Evolutionary conservation across 495 filamentous ascomycete genomes (phyloP).

Genomic region (Talaromyces ruber): DNA sequence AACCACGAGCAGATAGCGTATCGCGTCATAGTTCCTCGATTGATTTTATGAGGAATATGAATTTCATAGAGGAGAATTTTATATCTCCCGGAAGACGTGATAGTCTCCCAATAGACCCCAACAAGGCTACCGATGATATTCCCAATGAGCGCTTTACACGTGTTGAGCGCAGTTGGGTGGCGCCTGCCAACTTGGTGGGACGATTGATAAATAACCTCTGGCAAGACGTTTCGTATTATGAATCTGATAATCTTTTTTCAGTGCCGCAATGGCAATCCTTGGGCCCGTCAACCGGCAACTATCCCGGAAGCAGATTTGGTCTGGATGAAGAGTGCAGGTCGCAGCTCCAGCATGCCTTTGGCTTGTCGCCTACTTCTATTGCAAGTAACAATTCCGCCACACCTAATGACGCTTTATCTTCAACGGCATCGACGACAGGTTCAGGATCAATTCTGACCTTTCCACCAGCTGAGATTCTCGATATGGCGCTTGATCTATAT

Average conservation of each 20-base stretch:
- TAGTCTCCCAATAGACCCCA: conserved; percentile 19
- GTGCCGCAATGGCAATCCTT: conserved; percentile 17
- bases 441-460: conserved; percentile 25
- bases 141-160: conserved; percentile 39
- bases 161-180: conserved; percentile 43
- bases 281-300: not conserved
- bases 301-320: conserved; percentile 31
- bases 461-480: conserved; percentile 44
- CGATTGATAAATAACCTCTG: conserved; percentile 42
- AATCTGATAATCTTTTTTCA: conserved; percentile 38
- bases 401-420: conserved; percentile 15
- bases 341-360: conserved; percentile 31
- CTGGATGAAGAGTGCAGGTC: conserved; percentile 41
- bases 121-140: conserved; percentile 29
- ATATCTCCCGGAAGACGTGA: conserved; percentile 16
- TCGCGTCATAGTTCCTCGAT: conserved; percentile 26
- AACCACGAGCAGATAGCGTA: conserved; percentile 26
- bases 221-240: conserved; percentile 33
- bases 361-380: conserved; percentile 4
- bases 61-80: conserved; percentile 21
- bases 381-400: not conserved
- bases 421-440: conserved; percentile 8
- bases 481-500: conserved; percentile 47
- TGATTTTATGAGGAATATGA: conserved; percentile 23
- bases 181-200: conserved; percentile 30